These are phyloP conservation scores for Alisma plantagoaquatica DNA, from an alignment of 106 monocot genomes.

Conservation along the genomic window DNA sequence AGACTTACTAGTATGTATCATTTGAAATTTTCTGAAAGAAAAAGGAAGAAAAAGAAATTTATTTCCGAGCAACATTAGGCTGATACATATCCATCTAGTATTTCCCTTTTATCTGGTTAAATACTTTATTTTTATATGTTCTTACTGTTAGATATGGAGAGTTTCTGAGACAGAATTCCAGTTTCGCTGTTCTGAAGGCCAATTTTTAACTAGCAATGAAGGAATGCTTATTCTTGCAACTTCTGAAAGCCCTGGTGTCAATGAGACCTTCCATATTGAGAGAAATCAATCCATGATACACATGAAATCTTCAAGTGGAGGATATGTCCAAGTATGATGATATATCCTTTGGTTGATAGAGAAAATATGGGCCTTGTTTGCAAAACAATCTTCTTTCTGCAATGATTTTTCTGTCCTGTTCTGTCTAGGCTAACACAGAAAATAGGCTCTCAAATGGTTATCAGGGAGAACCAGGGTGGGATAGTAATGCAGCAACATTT, in stretches of 20 bases:
- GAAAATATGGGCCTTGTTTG: too few species aligned
- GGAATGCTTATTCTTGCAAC: slow-evolving; percentile 36
- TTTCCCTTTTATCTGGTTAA: too few species aligned
- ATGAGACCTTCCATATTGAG: slow-evolving; percentile 52
- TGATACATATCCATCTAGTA: too few species aligned
- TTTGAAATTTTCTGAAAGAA: too few species aligned
- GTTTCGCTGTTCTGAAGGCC: slow-evolving; percentile 49
- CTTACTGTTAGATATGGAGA: slow-evolving; percentile 51
- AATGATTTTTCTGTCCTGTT: too few species aligned
- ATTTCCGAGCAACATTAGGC: too few species aligned
- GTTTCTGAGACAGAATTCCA: slow-evolving; percentile 51
- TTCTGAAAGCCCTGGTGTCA: slow-evolving; percentile 27
- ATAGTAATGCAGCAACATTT: slow-evolving; percentile 62
- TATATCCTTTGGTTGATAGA: too few species aligned
- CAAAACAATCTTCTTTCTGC: too few species aligned
- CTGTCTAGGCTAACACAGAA: slow-evolving; percentile 39
- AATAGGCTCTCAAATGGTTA: slow-evolving; percentile 48
- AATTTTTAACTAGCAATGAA: slow-evolving; percentile 43
- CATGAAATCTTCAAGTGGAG: slow-evolving; percentile 43
- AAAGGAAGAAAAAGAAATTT: too few species aligned
- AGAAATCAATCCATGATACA: slow-evolving; percentile 50
- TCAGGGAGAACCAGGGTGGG: slow-evolving; percentile 47
- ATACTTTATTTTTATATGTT: background rate
- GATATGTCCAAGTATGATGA: slow-evolving; percentile 67
- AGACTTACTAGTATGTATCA: too few species aligned